Conservation (phyloP, 495 filamentous ascomycete genomes). For the Penicillium canescens region DNA sequence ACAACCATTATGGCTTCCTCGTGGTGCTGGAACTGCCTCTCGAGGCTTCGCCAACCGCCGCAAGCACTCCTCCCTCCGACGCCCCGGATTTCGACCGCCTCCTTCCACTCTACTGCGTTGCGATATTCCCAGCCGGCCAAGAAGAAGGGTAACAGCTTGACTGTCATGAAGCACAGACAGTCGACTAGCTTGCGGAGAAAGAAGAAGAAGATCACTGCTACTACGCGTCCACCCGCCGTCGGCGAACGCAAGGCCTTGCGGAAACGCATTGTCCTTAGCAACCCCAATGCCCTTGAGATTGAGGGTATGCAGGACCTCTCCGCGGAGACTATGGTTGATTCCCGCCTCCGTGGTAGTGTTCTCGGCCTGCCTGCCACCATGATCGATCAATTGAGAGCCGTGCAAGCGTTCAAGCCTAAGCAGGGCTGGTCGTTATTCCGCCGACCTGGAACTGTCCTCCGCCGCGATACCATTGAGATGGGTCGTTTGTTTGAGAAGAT, state of each 20-base stretch:
- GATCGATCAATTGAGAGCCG: conserved; percentile 75
- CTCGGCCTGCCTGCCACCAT: conserved; percentile 66
- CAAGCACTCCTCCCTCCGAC: conserved; percentile 39
- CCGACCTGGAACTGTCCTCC: conserved; percentile 71
- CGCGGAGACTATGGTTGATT: conserved; percentile 52
- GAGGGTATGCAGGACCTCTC: conserved; percentile 61
- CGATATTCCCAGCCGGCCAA: conserved; percentile 41
- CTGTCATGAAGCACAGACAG: conserved; percentile 33
- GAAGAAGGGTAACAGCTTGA: conserved; percentile 33
- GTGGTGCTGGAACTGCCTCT: conserved; percentile 68
- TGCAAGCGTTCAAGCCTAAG: conserved; percentile 86
- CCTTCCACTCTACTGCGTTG: conserved; percentile 46
- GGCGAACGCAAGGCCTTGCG: conserved; percentile 86
- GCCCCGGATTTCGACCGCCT: conserved; percentile 34
- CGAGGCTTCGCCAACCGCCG: conserved; percentile 49
- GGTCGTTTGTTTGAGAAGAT: conserved; percentile 59
- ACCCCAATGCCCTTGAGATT: conserved; percentile 85
- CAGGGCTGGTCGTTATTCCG: conserved; percentile 89
- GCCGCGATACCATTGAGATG: conserved; percentile 73
- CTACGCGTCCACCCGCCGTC: conserved; percentile 53
- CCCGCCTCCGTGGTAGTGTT: conserved; percentile 60
- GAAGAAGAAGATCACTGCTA: conserved; percentile 40
- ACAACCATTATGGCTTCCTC: conserved; percentile 61
- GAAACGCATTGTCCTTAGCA: conserved; percentile 88
- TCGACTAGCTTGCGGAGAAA: conserved; percentile 50